A percentile compares a stretch with the other conserved stretches of the same genome.
Evolutionary conservation across 345 rosid genomes (phyloP).

Genomic region (Theobroma cacao): DNA sequence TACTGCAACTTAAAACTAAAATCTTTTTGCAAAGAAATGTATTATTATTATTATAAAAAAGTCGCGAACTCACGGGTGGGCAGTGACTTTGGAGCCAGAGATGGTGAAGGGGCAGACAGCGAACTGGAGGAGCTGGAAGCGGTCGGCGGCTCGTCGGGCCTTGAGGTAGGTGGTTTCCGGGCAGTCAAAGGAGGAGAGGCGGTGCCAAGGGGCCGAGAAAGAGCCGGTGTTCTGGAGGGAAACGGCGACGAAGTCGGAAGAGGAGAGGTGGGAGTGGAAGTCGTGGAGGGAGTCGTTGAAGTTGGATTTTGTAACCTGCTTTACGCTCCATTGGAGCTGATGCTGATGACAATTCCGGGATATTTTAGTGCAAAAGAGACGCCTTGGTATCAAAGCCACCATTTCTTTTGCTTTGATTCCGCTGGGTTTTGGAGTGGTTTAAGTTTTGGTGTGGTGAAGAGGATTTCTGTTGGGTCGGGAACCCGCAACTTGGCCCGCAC

Average conservation of each 20-base stretch:
- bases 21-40: background rate
- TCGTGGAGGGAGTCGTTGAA: conserved; percentile 48
- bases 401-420: background rate
- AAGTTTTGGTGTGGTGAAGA: background rate
- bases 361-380: conserved; percentile 37
- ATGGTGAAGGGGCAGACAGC: conserved; percentile 76
- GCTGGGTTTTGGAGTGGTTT: background rate
- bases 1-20: background rate
- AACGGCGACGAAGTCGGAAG: conserved; percentile 68
- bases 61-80: conserved; percentile 50
- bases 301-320: conserved; percentile 71
- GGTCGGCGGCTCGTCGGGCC: conserved; percentile 65
- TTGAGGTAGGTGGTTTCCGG: conserved; percentile 66
- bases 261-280: conserved; percentile 48
- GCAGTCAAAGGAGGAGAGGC: conserved; percentile 66
- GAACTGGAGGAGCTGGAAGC: conserved; percentile 76
- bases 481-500: background rate
- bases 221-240: conserved; percentile 72
- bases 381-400: conserved; percentile 30
- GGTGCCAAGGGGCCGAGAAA: conserved; percentile 80
- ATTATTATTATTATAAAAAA: background rate
- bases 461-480: background rate
- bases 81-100: conserved; percentile 46
- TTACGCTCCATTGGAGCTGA: conserved; percentile 41
- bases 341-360: conserved; percentile 18